Base-by-base conservation (phyloP, 345 rosid genomes). In the Lepidium sativum region DNA sequence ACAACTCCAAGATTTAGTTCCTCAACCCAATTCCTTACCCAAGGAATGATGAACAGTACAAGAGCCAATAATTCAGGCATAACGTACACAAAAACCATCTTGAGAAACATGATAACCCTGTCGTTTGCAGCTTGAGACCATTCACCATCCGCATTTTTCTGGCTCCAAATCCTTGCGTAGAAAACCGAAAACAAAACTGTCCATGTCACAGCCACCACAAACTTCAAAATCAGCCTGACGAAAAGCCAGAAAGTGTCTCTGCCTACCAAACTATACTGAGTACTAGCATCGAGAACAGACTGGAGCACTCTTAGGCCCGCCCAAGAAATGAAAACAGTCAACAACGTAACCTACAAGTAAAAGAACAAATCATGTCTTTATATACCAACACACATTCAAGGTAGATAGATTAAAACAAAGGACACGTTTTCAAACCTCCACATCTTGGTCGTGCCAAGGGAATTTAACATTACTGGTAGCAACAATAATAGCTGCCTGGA, bases 261-360 rank as follows among this genome's bases (percentile, higher is more conserved):
- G 0, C 91, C 60, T 56, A 92, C 92, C 80, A 89, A 69, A 63
- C 95, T 86, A 51, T 89, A 92, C 81, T 92, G 98, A 11, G 86
- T 89, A 73, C 90, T 92, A 0, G 85, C 87, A 50, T 92, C 98
- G 5, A 92, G 91, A 64, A 92, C 65, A 0, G 98, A 79, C 57
- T 86, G 96, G 47, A 79, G 63, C 62, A 89, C 58, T 70, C 96
- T 80, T 58, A 89, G 81, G 1, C 84, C 87, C 21, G 73, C 78
- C 98, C 98, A 92, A 0, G 96, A 75, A 71, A 92, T 86, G 60
- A 92, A 86, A 73, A 86, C 64, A n/a, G 89, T 92, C 76, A 92
- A 77, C 78, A 89, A 70, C 68, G 80, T 54, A 47, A 86, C 95
- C 85, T 86, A 87, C 54, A 80, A 70, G 10, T 79, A 60, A 14